A percentile compares a stretch with the other conserved stretches of the same genome.
These are phyloP conservation scores for Corrigiola litoralis DNA, from an alignment of 179 eudicot species.

Conservation along the genomic window DNA sequence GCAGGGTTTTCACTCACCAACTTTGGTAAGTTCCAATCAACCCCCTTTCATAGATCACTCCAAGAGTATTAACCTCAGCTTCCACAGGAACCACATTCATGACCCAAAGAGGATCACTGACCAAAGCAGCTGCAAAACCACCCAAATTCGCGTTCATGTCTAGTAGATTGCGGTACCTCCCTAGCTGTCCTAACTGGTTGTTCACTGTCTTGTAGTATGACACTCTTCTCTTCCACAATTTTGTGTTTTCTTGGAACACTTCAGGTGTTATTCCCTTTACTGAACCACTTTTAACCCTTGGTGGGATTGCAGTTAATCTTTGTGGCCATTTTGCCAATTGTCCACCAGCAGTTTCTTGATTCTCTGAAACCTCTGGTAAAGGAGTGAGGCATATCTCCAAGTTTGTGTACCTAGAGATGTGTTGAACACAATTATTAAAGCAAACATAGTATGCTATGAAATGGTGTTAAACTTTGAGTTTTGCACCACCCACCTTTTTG, in stretches of 20 bases:
- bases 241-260: constrained; percentile 36
- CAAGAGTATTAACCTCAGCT: constrained; percentile 70
- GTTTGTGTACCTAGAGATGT: constrained; percentile 56
- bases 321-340: constrained; percentile 70
- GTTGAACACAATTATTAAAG: background rate
- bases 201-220: constrained; percentile 61
- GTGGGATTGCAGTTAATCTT: constrained; percentile 58
- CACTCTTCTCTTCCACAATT: constrained; percentile 56
- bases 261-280: constrained; percentile 44
- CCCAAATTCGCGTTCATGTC: constrained; percentile 89
- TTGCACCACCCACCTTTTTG: no score
- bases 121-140: constrained; percentile 80
- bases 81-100: constrained; percentile 86
- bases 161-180: constrained; percentile 72
- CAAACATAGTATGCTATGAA: no score
- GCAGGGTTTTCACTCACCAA: constrained; percentile 53
- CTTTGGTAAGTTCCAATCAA: constrained; percentile 84
- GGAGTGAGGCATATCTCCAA: constrained; percentile 71
- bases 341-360: constrained; percentile 58
- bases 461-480: no score
- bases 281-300: constrained; percentile 51
- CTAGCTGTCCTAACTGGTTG: constrained; percentile 50
- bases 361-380: constrained; percentile 51
- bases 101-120: constrained; percentile 80
- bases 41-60: constrained; percentile 77